Conservation (phyloP, 2,329 filamentous ascomycete genomes). For the Sporothrix luriei region DNA sequence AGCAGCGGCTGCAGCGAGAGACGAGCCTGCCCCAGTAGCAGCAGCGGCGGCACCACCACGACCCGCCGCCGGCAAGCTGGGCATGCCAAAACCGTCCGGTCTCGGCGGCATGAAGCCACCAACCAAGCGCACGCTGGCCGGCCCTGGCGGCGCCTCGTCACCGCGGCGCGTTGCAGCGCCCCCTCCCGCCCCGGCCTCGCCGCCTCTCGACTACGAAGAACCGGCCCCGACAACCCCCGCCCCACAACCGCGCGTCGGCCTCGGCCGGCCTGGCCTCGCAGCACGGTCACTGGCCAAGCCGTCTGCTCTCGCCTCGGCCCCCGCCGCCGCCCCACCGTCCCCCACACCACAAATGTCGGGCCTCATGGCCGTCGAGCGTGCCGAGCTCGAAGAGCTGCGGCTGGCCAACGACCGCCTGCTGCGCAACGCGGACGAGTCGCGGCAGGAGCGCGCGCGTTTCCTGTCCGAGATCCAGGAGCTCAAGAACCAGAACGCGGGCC, state of each 20-base stretch:
- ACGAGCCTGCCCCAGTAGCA: slow-evolving; percentile 51
- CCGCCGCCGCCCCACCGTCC: slow-evolving; percentile 55
- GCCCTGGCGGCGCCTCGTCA: slow-evolving; percentile 52
- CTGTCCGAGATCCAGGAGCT: slow-evolving; percentile 88
- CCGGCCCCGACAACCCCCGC: slow-evolving; percentile 54
- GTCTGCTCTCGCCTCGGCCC: slow-evolving; percentile 56
- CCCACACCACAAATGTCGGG: slow-evolving; percentile 62
- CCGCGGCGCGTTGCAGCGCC: slow-evolving; percentile 50
- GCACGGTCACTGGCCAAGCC: slow-evolving; percentile 84
- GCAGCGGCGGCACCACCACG: slow-evolving; percentile 61
- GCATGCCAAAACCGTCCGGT: slow-evolving; percentile 56
- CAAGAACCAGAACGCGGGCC: slow-evolving; percentile 92
- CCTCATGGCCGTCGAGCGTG: slow-evolving; percentile 76
- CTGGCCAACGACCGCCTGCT: slow-evolving; percentile 77
- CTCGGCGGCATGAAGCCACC: slow-evolving; percentile 63
- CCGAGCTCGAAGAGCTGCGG: slow-evolving; percentile 89
- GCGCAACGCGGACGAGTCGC: slow-evolving; percentile 75
- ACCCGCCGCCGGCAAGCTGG: slow-evolving; percentile 54
- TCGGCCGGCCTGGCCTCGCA: slow-evolving; percentile 80
- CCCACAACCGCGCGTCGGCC: slow-evolving; percentile 60
- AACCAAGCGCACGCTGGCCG: slow-evolving; percentile 57
- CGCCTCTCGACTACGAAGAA: slow-evolving; percentile 58
- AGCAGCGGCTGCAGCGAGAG: slow-evolving; percentile 39
- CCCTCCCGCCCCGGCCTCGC: slow-evolving; percentile 52
- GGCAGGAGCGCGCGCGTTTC: slow-evolving; percentile 78